Conservation (phyloP, 176 grass and related monocot species). For the Cymbopogon citratus region DNA sequence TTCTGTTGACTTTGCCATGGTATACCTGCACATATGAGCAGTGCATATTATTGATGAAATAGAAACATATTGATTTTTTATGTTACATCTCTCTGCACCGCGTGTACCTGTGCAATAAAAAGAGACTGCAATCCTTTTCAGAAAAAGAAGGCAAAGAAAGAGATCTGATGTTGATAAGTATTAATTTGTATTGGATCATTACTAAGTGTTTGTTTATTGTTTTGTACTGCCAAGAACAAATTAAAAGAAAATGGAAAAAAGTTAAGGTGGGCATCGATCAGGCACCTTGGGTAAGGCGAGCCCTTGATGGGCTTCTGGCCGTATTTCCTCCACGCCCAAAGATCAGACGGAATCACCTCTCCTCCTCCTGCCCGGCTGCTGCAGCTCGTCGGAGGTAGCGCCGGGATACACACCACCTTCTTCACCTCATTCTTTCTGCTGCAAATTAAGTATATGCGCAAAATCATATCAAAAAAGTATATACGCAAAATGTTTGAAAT, state of each 20-base stretch:
- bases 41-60: neutral
- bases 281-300: slow-evolving; percentile 65
- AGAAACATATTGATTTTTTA: neutral
- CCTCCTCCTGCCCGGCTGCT: slow-evolving; percentile 44
- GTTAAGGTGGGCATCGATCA: neutral
- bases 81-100: neutral
- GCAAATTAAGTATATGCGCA: neutral
- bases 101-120: neutral
- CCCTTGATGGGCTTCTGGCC: slow-evolving; percentile 83
- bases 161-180: slow-evolving; percentile 2
- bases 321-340: slow-evolving; percentile 81
- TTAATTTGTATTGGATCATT: neutral
- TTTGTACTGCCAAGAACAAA: neutral
- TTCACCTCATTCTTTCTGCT: slow-evolving; percentile 59
- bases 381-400: slow-evolving; percentile 24
- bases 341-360: slow-evolving; percentile 61
- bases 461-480: too few species aligned
- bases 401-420: slow-evolving; percentile 72
- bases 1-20: slow-evolving; percentile 5
- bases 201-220: neutral
- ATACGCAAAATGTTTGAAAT: too few species aligned
- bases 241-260: neutral
- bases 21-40: slow-evolving; percentile 21
- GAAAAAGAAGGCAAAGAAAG: slow-evolving; percentile 8
- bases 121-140: neutral